Percentiles rank a stretch among this genome's conserved stretches.
phyloP scores from a whole-genome alignment of 2,329 filamentous ascomycete species.

The Ophiostoma perfectum region DNA sequence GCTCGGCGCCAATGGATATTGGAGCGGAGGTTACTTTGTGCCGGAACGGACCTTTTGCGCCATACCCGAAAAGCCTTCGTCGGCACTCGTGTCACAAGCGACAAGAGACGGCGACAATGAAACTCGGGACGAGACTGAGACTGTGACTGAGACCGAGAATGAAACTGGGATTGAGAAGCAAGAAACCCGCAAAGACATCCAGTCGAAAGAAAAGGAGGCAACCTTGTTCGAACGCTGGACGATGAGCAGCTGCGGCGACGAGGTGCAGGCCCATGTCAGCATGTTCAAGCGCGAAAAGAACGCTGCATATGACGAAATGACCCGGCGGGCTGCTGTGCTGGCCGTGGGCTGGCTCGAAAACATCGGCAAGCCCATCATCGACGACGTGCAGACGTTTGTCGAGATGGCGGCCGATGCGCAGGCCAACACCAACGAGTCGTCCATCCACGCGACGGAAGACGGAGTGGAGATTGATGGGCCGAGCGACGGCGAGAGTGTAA shows the following conservation, averaged over 20 bases:
- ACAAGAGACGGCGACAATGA: neutral
- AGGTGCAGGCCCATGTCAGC: constrained; percentile 65
- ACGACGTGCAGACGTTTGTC: constrained; percentile 33
- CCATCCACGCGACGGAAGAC: constrained; percentile 24
- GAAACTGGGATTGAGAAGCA: neutral
- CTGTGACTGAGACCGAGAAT: neutral
- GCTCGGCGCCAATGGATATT: constrained; percentile 64
- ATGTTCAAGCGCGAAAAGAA: constrained; percentile 61
- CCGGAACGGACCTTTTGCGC: constrained; percentile 76
- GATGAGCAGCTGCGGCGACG: constrained; percentile 62
- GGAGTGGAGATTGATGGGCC: constrained; percentile 23
- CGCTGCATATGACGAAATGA: constrained; percentile 59
- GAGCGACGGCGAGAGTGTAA: neutral
- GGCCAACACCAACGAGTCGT: constrained; percentile 25
- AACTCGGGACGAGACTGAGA: too few relatives aligned
- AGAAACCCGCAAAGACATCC: neutral
- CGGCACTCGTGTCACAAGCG: neutral
- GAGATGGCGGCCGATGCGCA: constrained; percentile 26
- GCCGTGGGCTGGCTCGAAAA: constrained; percentile 53
- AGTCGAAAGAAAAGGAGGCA: constrained; percentile 28
- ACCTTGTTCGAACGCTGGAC: constrained; percentile 48
- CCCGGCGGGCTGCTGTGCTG: constrained; percentile 51
- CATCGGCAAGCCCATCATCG: constrained; percentile 41
- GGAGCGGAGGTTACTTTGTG: constrained; percentile 54
- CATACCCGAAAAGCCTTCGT: constrained; percentile 34